Evolutionary conservation across 208 protist genomes (phyloP).

Genomic region (Ichthyophonus hoferi): DNA sequence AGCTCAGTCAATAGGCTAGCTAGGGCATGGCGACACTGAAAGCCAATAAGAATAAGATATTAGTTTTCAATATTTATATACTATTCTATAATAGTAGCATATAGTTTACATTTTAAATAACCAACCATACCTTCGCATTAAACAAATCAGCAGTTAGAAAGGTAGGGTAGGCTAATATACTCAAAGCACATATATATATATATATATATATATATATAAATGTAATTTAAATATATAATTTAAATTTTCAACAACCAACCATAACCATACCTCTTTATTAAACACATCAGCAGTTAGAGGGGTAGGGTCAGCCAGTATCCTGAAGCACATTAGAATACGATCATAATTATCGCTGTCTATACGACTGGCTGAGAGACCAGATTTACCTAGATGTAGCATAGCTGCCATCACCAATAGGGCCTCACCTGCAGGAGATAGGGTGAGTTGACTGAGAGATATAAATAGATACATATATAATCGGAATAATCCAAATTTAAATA

Average conservation of each 20-base stretch:
- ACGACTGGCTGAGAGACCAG: not conserved
- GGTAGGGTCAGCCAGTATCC: conserved; percentile 46
- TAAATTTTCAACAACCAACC: conserved; percentile 29
- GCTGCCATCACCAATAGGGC: conserved; percentile 49
- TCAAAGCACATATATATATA: not conserved
- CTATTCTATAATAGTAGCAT: too few species aligned
- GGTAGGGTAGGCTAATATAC: not conserved
- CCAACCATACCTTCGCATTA: not conserved
- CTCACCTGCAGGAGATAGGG: not conserved
- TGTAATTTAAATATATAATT: too few species aligned
- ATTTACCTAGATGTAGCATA: conserved; percentile 54
- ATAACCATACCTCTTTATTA: conserved; percentile 29
- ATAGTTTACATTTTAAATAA: too few species aligned
- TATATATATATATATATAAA: not conserved
- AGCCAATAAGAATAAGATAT: too few species aligned
- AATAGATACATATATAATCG: too few species aligned
- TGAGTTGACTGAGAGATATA: too few species aligned
- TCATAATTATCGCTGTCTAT: conserved; percentile 79
- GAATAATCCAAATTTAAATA: too few species aligned
- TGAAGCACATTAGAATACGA: conserved; percentile 74
- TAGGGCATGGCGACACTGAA: not conserved
- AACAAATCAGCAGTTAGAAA: not conserved
- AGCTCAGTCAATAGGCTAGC: not conserved
- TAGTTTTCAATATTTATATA: too few species aligned
- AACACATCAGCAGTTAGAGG: conserved; percentile 47